Conservation (phyloP, 2,329 filamentous ascomycete species). For the Venturiaceae sp. region DNA sequence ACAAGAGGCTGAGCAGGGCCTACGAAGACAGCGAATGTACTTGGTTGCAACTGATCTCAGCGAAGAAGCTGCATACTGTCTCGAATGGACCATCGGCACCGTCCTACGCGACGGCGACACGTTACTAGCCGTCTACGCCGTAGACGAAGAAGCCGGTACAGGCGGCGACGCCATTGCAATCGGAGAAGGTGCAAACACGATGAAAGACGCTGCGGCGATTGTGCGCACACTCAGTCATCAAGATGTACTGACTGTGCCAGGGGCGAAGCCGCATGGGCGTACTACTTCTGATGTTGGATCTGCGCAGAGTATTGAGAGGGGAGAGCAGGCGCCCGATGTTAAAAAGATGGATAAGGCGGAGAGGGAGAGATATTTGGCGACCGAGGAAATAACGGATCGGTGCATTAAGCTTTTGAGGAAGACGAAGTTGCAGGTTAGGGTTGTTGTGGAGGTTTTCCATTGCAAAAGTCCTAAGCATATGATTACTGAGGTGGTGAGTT, state of each 20-base stretch:
- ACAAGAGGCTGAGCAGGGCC: conserved; percentile 67
- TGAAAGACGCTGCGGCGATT: conserved; percentile 65
- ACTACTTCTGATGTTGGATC: conserved; percentile 14
- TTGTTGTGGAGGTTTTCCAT: conserved; percentile 93
- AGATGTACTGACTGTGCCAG: conserved; percentile 12
- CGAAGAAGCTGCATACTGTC: conserved; percentile 84
- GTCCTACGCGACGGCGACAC: conserved; percentile 92
- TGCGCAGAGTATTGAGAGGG: not conserved
- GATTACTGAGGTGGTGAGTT: conserved; percentile 75
- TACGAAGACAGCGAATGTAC: conserved; percentile 76
- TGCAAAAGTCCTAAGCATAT: conserved; percentile 97
- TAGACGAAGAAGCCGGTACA: conserved; percentile 66
- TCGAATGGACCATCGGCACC: conserved; percentile 96
- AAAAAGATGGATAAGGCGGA: conserved; percentile 46
- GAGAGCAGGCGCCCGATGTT: conserved; percentile 15
- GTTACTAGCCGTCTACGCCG: conserved; percentile 83
- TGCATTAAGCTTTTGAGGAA: conserved; percentile 82
- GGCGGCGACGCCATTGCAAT: conserved; percentile 46
- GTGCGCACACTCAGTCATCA: conserved; percentile 52
- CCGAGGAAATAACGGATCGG: conserved; percentile 74
- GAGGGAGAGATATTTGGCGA: conserved; percentile 68
- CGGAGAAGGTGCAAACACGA: conserved; percentile 63
- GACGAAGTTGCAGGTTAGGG: conserved; percentile 82
- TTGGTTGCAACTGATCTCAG: conserved; percentile 93
- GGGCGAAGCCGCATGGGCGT: conserved; percentile 17